These are phyloP conservation scores for Solanum tarapatanum DNA, from an alignment of 257 asterid species.

Conservation along the genomic window DNA sequence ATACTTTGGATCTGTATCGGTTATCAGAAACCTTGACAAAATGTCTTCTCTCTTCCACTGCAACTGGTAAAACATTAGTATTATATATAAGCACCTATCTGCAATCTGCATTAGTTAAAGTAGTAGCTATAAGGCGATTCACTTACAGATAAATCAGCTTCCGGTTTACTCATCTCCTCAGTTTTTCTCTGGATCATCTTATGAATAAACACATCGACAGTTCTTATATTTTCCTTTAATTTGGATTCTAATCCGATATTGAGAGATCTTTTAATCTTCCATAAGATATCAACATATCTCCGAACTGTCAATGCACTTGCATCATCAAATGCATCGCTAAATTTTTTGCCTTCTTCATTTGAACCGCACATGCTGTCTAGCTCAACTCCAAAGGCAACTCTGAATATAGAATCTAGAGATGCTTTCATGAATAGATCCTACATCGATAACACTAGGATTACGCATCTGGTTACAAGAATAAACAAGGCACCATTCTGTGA, in stretches of 20 bases:
- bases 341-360: constrained; percentile 26
- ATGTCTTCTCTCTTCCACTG: constrained; percentile 41
- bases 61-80: background rate
- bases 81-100: background rate
- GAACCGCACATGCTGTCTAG: constrained; percentile 40
- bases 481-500: too few species aligned
- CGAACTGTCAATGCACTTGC: constrained; percentile 30
- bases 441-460: background rate
- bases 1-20: constrained; percentile 25
- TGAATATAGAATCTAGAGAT: constrained; percentile 40
- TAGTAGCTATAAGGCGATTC: background rate
- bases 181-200: constrained; percentile 25
- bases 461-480: too few species aligned
- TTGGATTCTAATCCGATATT: constrained; percentile 40
- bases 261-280: constrained; percentile 38
- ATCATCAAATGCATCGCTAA: constrained; percentile 44
- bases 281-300: constrained; percentile 43
- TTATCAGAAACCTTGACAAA: constrained; percentile 38
- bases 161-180: constrained; percentile 20
- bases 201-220: background rate
- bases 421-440: constrained; percentile 42
- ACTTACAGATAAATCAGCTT: constrained; percentile 14
- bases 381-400: constrained; percentile 48
- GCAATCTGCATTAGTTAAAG: background rate
- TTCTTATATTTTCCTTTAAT: constrained; percentile 23